A percentile compares a stretch with the other conserved stretches of the same genome.
Conservation (phyloP, 768 basidiomycete genomes). For the Paxillus involutus region DNA sequence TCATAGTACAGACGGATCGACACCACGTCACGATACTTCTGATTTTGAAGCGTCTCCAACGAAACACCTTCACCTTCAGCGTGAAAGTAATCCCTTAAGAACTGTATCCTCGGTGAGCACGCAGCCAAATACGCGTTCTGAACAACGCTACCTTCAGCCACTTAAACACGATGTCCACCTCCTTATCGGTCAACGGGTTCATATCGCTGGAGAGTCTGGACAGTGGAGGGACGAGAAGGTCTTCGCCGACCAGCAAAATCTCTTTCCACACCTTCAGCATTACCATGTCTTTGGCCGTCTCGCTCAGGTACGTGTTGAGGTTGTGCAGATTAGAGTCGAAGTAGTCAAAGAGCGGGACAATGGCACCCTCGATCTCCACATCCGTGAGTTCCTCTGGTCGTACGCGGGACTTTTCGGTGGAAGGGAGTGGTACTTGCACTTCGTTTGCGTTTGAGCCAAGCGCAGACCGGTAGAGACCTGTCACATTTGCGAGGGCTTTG, state of each 20-base stretch:
- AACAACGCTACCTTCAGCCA: constrained; percentile 77
- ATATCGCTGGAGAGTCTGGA: constrained; percentile 91
- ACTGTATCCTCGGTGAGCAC: constrained; percentile 44
- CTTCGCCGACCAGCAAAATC: constrained; percentile 81
- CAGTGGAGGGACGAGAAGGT: constrained; percentile 68
- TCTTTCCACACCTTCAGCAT: constrained; percentile 97
- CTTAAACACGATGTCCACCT: constrained; percentile 98
- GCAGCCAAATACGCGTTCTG: neutral
- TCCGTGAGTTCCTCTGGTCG: constrained; percentile 85
- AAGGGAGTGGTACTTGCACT: constrained; percentile 75
- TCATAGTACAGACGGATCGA: constrained; percentile 95
- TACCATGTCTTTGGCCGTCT: constrained; percentile 85
- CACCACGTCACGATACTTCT: constrained; percentile 90
- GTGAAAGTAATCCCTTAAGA: constrained; percentile 93
- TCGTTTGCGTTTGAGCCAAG: constrained; percentile 65
- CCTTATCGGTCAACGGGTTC: constrained; percentile 91
- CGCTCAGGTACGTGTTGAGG: constrained; percentile 84
- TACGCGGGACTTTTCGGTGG: constrained; percentile 72
- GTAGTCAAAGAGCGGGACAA: constrained; percentile 91
- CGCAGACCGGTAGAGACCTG: constrained; percentile 79
- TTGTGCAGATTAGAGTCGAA: constrained; percentile 92
- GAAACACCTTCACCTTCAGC: constrained; percentile 94
- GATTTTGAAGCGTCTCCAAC: constrained; percentile 93
- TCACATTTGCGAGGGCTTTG: constrained; percentile 82
- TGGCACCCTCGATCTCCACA: constrained; percentile 91